phyloP scores from a whole-genome alignment of 2,329 filamentous ascomycete genomes.

The Scorias spongiosa region DNA sequence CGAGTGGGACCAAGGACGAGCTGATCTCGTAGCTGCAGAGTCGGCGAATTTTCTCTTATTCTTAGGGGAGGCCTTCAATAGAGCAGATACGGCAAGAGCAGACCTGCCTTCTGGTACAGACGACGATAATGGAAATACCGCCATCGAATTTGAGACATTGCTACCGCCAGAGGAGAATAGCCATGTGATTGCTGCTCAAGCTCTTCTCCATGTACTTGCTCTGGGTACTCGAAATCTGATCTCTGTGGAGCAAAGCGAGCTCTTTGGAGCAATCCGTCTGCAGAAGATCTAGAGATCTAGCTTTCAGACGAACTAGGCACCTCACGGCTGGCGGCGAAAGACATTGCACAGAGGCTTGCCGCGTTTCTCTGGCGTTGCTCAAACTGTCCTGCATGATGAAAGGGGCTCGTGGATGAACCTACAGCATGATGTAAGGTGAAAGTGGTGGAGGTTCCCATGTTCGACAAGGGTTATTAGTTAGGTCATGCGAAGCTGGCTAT shows the following conservation, averaged over 20 bases:
- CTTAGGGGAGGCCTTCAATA: constrained; percentile 32
- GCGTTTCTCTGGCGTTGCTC: too few species aligned
- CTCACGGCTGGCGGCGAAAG: too few species aligned
- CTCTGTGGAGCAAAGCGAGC: constrained; percentile 38
- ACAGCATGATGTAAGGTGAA: too few species aligned
- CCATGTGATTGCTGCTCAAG: constrained; percentile 54
- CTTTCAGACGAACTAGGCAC: not conserved
- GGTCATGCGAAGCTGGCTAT: too few species aligned
- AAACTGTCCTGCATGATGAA: too few species aligned
- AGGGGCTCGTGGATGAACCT: too few species aligned
- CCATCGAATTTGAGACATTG: constrained; percentile 53
- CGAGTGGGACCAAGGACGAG: constrained; percentile 32
- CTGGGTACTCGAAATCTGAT: constrained; percentile 38
- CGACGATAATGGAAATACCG: constrained; percentile 13
- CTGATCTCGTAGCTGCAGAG: constrained; percentile 41
- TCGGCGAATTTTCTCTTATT: constrained; percentile 49
- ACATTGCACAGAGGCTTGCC: too few species aligned
- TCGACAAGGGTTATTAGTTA: too few species aligned
- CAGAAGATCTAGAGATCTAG: not conserved
- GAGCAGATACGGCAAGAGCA: constrained; percentile 8
- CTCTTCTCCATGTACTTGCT: constrained; percentile 57
- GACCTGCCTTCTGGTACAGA: constrained; percentile 17
- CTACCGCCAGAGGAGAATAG: constrained; percentile 42
- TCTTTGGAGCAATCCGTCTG: constrained; percentile 22
- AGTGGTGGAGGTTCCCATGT: too few species aligned